phyloP scores from a whole-genome alignment of 2,329 filamentous ascomycete genomes.

The Colletotrichum trifolii region DNA sequence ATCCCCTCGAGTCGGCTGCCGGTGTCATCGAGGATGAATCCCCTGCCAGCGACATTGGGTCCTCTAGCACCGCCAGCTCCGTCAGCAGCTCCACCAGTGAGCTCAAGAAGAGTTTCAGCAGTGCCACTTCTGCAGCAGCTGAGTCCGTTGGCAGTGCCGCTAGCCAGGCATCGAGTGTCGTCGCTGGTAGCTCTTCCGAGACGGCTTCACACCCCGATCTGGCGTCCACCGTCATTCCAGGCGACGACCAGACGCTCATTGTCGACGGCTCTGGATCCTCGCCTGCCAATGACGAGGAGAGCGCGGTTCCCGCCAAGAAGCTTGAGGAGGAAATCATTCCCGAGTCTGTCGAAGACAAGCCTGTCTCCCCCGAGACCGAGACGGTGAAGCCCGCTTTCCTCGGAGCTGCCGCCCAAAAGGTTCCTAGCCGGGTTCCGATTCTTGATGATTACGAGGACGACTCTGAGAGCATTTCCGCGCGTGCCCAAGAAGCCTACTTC shows the following conservation, averaged over 20 bases:
- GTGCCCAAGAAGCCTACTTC: constrained; percentile 69
- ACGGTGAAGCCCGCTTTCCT: constrained; percentile 60
- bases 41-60: constrained; percentile 23
- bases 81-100: constrained; percentile 21
- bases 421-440: constrained; percentile 60
- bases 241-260: constrained; percentile 34
- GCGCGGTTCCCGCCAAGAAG: constrained; percentile 33
- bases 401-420: constrained; percentile 62
- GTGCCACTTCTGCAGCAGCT: constrained; percentile 38
- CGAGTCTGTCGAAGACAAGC: constrained; percentile 42
- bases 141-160: constrained; percentile 39
- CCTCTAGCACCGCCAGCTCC: constrained; percentile 13
- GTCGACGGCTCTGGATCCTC: constrained; percentile 39
- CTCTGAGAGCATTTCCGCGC: constrained; percentile 51
- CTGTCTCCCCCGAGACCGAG: constrained; percentile 43
- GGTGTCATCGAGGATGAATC: constrained; percentile 35
- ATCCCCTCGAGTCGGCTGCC: constrained; percentile 36
- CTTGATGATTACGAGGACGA: constrained; percentile 57
- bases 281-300: constrained; percentile 35
- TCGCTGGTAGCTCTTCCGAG: constrained; percentile 11
- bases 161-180: constrained; percentile 38
- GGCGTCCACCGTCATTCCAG: constrained; percentile 33
- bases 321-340: constrained; percentile 41
- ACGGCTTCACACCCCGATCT: constrained; percentile 27
- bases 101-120: constrained; percentile 24